Evolutionary conservation across 2,329 filamentous ascomycete genomes (phyloP).

Genomic region (Nothomitra cinnamomea): DNA sequence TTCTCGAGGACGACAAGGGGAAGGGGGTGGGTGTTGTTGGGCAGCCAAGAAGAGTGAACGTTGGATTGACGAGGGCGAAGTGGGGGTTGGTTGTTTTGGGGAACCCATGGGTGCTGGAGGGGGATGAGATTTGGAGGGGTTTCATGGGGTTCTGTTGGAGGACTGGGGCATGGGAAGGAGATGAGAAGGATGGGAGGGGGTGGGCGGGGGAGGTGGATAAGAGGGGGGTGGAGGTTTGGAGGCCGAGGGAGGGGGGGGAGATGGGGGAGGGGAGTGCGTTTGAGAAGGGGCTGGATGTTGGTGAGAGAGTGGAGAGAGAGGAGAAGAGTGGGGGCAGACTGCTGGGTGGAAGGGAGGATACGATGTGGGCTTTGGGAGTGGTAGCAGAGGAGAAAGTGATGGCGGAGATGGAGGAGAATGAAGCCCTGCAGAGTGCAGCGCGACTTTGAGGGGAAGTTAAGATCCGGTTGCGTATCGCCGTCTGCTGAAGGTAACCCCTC

Average conservation of each 20-base stretch:
- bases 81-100: slow-evolving; percentile 27
- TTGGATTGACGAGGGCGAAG: slow-evolving; percentile 27
- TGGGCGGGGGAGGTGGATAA: slow-evolving; percentile 11
- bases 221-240: slow-evolving; percentile 9
- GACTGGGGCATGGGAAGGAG: slow-evolving; percentile 19
- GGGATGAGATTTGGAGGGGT: slow-evolving; percentile 22
- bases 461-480: no score
- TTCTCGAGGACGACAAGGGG: slow-evolving; percentile 18
- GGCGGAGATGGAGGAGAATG: not conserved
- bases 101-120: slow-evolving; percentile 20
- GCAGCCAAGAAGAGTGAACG: slow-evolving; percentile 25
- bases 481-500: no score
- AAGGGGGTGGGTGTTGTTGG: slow-evolving; percentile 22
- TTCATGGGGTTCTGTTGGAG: slow-evolving; percentile 23
- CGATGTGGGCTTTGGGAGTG: slow-evolving; percentile 13
- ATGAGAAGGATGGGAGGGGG: not conserved
- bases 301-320: no score
- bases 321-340: slow-evolving; percentile 7
- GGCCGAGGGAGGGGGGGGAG: no score
- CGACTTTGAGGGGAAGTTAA: no score
- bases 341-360: slow-evolving; percentile 11
- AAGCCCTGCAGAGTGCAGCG: no score
- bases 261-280: no score
- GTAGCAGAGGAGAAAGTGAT: slow-evolving; percentile 11
- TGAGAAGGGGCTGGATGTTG: no score